Conservation (phyloP, 139 green algal genomes). For the Tetraselmis chui region DNA sequence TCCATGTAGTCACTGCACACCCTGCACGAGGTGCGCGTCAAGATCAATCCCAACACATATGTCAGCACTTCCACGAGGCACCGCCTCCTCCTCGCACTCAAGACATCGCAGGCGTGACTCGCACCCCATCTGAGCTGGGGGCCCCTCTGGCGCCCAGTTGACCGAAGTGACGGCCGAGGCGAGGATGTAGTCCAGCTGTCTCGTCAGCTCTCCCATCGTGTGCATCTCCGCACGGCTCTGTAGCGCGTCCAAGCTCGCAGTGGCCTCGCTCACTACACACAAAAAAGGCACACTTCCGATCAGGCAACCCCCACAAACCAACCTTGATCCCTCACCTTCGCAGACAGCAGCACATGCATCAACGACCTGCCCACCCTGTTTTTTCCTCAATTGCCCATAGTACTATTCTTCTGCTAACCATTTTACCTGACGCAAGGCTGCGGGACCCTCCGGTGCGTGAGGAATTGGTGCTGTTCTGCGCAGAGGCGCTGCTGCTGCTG, state of each 20-base stretch:
- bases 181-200: background rate
- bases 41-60: no score
- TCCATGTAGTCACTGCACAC: background rate
- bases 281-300: no score
- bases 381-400: no score
- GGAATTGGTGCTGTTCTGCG: background rate
- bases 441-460: background rate
- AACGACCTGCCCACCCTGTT: no score
- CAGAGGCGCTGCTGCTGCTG: background rate
- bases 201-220: background rate
- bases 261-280: background rate
- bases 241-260: background rate
- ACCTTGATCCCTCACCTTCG: no score
- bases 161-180: background rate
- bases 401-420: no score
- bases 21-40: background rate
- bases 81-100: no score
- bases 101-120: no score
- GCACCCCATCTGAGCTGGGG: background rate
- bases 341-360: no score
- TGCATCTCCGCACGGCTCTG: background rate
- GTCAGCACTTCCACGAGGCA: no score
- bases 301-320: no score
- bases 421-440: background rate
- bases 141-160: background rate